phyloP scores from a whole-genome alignment of 768 basidiomycete species.

The Tylopilus rubrobrunneus region DNA sequence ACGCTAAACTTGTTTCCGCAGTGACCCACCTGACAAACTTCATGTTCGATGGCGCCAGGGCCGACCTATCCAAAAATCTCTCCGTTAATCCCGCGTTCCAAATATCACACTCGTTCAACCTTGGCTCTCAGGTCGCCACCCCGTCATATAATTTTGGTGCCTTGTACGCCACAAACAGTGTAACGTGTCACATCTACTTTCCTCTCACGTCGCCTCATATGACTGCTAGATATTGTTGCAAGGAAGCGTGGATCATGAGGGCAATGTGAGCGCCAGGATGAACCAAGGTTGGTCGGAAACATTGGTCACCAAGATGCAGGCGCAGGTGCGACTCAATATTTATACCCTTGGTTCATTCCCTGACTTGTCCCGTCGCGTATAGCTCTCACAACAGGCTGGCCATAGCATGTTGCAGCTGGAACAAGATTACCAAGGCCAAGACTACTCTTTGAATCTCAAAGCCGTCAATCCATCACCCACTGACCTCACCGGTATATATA shows the following conservation, averaged over 20 bases:
- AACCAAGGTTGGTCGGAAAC: conserved; percentile 84
- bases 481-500: conserved; percentile 87
- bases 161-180: conserved; percentile 81
- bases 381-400: conserved; percentile 74
- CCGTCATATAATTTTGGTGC: conserved; percentile 95
- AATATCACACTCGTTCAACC: conserved; percentile 91
- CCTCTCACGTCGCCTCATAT: conserved; percentile 21
- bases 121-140: conserved; percentile 81
- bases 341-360: neutral
- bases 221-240: conserved; percentile 78
- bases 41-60: conserved; percentile 95
- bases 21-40: conserved; percentile 91
- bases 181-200: conserved; percentile 30
- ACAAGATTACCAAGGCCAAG: conserved; percentile 87
- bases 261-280: conserved; percentile 80
- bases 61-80: conserved; percentile 91
- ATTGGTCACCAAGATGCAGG: conserved; percentile 81
- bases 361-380: conserved; percentile 14
- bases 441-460: conserved; percentile 83
- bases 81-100: conserved; percentile 96
- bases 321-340: conserved; percentile 56
- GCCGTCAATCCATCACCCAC: conserved; percentile 87
- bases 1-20: conserved; percentile 29
- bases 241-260: conserved; percentile 92
- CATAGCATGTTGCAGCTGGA: conserved; percentile 93